Conservation (phyloP, 192 early-diverging fungal species). For the Rhizophagus clarus region DNA sequence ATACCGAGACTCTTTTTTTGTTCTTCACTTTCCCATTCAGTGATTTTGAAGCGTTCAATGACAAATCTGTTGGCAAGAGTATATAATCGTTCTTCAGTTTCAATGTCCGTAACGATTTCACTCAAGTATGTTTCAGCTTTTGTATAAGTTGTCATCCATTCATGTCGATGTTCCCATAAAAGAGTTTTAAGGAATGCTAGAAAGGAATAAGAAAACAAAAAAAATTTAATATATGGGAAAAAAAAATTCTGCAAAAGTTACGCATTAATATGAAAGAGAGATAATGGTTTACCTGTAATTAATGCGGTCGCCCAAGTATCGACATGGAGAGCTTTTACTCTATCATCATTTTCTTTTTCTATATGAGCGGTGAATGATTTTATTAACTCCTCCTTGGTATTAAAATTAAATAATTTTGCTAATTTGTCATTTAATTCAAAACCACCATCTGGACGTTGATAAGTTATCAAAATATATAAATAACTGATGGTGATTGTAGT, state of each 20-base stretch:
- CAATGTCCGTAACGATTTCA: constrained; percentile 3
- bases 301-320: not conserved
- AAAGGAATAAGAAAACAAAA: not conserved
- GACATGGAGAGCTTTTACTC: not conserved
- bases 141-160: not conserved
- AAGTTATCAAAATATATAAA: constrained; percentile 1
- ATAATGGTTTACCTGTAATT: not conserved
- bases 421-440: constrained; percentile 14
- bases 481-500: not conserved
- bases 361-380: not conserved
- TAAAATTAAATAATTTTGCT: constrained; percentile 21
- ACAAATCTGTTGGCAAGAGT: not conserved
- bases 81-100: constrained; percentile 25
- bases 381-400: not conserved
- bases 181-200: constrained; percentile 21
- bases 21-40: constrained; percentile 14
- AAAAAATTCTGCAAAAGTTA: no score
- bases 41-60: constrained; percentile 20
- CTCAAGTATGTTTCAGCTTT: constrained; percentile 21
- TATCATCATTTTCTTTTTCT: not conserved
- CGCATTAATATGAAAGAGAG: not conserved
- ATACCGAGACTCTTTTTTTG: not conserved
- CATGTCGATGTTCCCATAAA: constrained; percentile 7
- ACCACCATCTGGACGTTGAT: constrained; percentile 24
- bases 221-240: not conserved